phyloP scores from a whole-genome alignment of 1,284 basidiomycete species.

The Rhizoctonia solani region DNA sequence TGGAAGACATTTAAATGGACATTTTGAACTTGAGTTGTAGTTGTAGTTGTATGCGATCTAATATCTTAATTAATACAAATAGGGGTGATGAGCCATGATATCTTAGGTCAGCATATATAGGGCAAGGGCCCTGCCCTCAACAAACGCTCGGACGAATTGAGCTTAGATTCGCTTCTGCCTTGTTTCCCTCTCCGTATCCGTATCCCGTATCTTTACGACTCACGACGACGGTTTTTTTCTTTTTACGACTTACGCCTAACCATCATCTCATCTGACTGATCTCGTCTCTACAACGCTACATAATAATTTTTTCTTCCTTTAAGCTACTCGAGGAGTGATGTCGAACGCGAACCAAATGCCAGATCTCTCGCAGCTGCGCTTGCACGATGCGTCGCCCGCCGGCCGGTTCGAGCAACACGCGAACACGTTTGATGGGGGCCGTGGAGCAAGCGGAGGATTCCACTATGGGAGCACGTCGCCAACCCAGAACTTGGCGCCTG shows the following conservation, averaged over 20 bases:
- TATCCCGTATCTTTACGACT: conserved; percentile 25
- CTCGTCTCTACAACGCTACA: background rate
- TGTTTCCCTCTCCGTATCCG: conserved; percentile 2
- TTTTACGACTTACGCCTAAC: conserved; percentile 29
- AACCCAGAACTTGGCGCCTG: conserved; percentile 58
- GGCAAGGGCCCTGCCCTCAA: conserved; percentile 33
- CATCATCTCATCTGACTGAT: too few relatives aligned
- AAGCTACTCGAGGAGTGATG: too few relatives aligned
- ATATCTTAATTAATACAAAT: conserved; percentile 9
- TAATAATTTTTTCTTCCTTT: conserved; percentile 5
- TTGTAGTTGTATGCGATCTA: conserved; percentile 10
- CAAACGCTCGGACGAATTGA: background rate
- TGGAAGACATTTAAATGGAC: background rate
- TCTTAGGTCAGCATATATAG: conserved; percentile 20
- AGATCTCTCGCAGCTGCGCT: conserved; percentile 73
- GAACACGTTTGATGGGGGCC: conserved; percentile 55
- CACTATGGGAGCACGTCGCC: conserved; percentile 54
- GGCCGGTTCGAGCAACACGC: conserved; percentile 81
- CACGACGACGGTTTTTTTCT: conserved; percentile 25
- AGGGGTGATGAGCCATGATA: background rate
- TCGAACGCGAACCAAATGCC: conserved; percentile 46
- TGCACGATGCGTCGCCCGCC: conserved; percentile 66
- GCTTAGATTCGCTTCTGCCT: conserved; percentile 12
- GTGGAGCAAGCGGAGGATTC: conserved; percentile 65
- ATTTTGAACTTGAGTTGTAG: background rate